These are phyloP conservation scores for Microdochium nivale DNA, from an alignment of 2,329 filamentous ascomycete species.

Conservation along the genomic window DNA sequence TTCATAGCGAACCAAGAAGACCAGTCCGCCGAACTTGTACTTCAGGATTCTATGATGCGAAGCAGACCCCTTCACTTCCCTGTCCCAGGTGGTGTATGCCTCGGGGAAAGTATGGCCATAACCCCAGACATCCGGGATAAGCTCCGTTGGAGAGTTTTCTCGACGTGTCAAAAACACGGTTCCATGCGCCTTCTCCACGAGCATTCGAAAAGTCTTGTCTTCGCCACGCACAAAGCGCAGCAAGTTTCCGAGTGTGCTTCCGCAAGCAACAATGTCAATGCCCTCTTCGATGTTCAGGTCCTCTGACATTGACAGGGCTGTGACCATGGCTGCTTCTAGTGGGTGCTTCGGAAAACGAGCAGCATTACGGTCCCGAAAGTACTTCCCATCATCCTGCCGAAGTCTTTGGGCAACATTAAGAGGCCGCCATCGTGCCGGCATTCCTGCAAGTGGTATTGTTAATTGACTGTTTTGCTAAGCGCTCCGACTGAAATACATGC, in stretches of 20 bases:
- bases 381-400: slow-evolving; percentile 35
- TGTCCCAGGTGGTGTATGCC: slow-evolving; percentile 55
- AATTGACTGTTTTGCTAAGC: background rate
- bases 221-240: slow-evolving; percentile 42
- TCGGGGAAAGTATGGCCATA: slow-evolving; percentile 62
- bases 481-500: slow-evolving; percentile 8
- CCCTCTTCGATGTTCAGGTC: background rate
- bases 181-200: slow-evolving; percentile 44
- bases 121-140: slow-evolving; percentile 45
- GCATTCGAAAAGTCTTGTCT: slow-evolving; percentile 45
- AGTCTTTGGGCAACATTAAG: slow-evolving; percentile 21
- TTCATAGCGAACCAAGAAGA: slow-evolving; percentile 45
- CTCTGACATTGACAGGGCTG: slow-evolving; percentile 15
- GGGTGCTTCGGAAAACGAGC: slow-evolving; percentile 39
- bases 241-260: slow-evolving; percentile 52
- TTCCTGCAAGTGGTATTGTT: slow-evolving; percentile 24
- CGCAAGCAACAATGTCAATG: slow-evolving; percentile 51
- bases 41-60: slow-evolving; percentile 55
- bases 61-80: slow-evolving; percentile 40
- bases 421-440: slow-evolving; percentile 41
- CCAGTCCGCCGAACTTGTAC: slow-evolving; percentile 47
- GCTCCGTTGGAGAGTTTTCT: slow-evolving; percentile 50
- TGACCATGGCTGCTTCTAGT: slow-evolving; percentile 37
- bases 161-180: slow-evolving; percentile 56
- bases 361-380: slow-evolving; percentile 46